These are phyloP conservation scores for Apiospora sp. DNA, from an alignment of 2,329 filamentous ascomycete species.

Conservation along the genomic window DNA sequence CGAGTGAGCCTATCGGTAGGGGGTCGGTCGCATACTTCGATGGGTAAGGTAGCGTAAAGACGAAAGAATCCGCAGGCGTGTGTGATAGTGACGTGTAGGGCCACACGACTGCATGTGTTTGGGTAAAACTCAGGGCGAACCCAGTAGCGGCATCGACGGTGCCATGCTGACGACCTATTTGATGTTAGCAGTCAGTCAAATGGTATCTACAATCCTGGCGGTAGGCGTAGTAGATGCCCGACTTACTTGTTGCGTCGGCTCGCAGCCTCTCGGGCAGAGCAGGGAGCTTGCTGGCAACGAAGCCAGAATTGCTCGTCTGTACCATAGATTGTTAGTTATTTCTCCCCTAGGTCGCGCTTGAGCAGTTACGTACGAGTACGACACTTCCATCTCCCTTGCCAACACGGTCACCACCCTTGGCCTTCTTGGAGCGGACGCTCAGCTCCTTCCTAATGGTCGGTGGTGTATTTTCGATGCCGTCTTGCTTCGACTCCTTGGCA, in stretches of 20 bases:
- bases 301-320: constrained; percentile 84
- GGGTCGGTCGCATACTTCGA: constrained; percentile 72
- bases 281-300: constrained; percentile 84
- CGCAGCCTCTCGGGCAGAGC: constrained; percentile 81
- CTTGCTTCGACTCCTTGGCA: constrained; percentile 53
- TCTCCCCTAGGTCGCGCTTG: constrained; percentile 27
- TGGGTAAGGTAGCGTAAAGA: constrained; percentile 79
- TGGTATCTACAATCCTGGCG: neutral
- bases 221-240: neutral
- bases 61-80: constrained; percentile 75
- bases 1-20: constrained; percentile 82
- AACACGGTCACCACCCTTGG: constrained; percentile 67
- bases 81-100: constrained; percentile 76
- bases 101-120: constrained; percentile 88
- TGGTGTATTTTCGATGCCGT: constrained; percentile 53
- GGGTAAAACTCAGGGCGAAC: constrained; percentile 82
- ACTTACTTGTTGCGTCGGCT: constrained; percentile 69
- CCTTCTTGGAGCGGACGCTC: constrained; percentile 68
- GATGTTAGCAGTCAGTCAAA: constrained; percentile 26
- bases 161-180: constrained; percentile 68
- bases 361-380: constrained; percentile 64
- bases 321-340: constrained; percentile 35
- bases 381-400: constrained; percentile 73
- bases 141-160: constrained; percentile 70
- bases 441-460: constrained; percentile 58